Evolutionary conservation across 495 filamentous ascomycete species (phyloP).

Genomic region (Neurospora sp.): DNA sequence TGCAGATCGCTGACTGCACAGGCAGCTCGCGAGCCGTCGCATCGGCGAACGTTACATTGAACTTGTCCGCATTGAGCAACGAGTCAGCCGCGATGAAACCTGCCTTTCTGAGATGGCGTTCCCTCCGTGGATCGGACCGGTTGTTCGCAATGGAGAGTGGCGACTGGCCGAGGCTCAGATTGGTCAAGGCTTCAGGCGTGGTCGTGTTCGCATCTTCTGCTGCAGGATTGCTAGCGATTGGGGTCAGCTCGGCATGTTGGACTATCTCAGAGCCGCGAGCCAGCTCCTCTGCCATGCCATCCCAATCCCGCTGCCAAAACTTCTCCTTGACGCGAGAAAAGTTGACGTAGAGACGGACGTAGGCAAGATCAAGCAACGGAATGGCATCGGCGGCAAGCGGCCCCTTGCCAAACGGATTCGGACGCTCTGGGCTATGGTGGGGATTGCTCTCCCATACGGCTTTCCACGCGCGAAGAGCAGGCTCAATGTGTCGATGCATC

Average conservation of each 20-base stretch:
- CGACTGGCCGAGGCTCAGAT: conserved; percentile 13
- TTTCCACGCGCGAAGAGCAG: conserved; percentile 90
- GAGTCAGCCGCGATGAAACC: conserved; percentile 94
- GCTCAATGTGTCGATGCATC: conserved; percentile 95
- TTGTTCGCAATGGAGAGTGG: conserved; percentile 13
- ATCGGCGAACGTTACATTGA: conserved; percentile 80
- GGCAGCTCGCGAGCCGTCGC: conserved; percentile 84
- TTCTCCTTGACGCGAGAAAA: conserved; percentile 84
- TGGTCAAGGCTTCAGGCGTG: conserved; percentile 1
- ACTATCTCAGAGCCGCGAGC: conserved; percentile 65
- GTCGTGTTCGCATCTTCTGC: conserved; percentile 40
- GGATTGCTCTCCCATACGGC: conserved; percentile 85
- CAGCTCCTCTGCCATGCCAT: conserved; percentile 84
- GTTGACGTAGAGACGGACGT: conserved; percentile 88
- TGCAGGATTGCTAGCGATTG: conserved; percentile 37
- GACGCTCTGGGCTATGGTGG: conserved; percentile 76
- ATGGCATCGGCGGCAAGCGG: conserved; percentile 91
- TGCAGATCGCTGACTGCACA: conserved; percentile 83
- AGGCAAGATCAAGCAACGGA: conserved; percentile 87
- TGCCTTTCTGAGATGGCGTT: conserved; percentile 84
- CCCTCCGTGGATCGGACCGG: conserved; percentile 42
- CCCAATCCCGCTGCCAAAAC: conserved; percentile 91
- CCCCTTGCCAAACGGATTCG: conserved; percentile 80
- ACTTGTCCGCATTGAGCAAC: conserved; percentile 77
- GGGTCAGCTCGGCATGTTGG: conserved; percentile 62